Evolutionary conservation across 2,329 filamentous ascomycete genomes (phyloP), one percentile per base, ranked within the genome.

Genomic region (Stagonosporopsis rhizophila): DNA sequence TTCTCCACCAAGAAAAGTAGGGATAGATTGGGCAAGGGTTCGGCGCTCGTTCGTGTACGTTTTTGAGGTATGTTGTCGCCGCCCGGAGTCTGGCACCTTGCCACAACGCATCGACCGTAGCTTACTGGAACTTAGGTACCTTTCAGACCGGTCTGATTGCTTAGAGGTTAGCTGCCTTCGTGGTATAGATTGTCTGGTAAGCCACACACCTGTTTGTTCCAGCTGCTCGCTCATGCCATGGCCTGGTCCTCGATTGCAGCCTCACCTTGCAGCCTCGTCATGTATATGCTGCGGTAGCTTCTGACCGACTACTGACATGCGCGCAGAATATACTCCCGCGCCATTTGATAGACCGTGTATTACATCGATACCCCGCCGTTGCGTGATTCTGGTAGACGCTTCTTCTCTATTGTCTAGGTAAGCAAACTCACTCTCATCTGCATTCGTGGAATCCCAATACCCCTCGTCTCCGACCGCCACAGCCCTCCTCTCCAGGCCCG

Each of bases 11-110:
- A 66, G 67, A 74, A 74, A 72, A 76, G 63, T 77, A 75, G 74
- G 74, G 74, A 76, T 77, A 77, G 74, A 77, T 62, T 68, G 72
- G 73, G 75, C 64, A 74, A 76, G 71, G 74, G 64, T 73, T 76
- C 68, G 73, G 74, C 71, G 74, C 69, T 72, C 66, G 58, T 74
- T 58, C 52, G 42, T 56, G 41, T 44, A 52, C 53, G 47, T 70
- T 74, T 46, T 72, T 68, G 65, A 73, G 71, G 72, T 75, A 74
- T 59, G 67, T 56, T 41, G 35, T 57, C 45, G 55, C 56, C 42
- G 44, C 50, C 56, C 52, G 44, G 50, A 51, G 45, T 37, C 46
- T 48, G 44, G 44, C 44, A 52, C 51, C 25, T 35, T 39, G 25
- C 48, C 22, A 47, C 35, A 37, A 50, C 32, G 56, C 44, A 40